phyloP scores from a whole-genome alignment of 169 alveolate species.

The Miamiensis avidus region DNA sequence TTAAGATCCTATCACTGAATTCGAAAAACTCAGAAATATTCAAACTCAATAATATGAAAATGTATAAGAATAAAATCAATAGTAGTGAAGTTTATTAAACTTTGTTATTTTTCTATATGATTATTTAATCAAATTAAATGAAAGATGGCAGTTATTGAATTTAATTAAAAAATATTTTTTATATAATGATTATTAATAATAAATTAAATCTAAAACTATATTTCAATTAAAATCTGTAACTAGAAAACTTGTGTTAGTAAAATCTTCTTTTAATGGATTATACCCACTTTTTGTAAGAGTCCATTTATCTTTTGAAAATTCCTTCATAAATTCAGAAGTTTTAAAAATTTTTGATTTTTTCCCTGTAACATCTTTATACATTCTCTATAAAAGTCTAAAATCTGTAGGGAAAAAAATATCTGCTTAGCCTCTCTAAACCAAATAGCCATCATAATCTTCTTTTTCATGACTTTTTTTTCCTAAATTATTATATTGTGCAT shows the following conservation, averaged over 20 bases:
- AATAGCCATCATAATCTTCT: constrained; percentile 55
- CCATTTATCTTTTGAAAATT: constrained; percentile 62
- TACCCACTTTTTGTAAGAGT: constrained; percentile 63
- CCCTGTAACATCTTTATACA: constrained; percentile 31
- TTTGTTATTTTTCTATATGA: no score
- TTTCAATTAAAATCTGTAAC: constrained; percentile 39
- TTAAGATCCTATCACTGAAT: background rate
- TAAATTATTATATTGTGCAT: no score
- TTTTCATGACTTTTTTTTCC: constrained; percentile 60
- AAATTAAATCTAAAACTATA: background rate
- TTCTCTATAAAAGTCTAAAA: constrained; percentile 43
- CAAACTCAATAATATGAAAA: no score
- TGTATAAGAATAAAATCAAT: no score
- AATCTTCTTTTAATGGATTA: constrained; percentile 76
- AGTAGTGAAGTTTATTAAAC: no score
- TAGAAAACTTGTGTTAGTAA: constrained; percentile 65
- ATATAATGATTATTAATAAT: background rate
- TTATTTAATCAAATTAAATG: background rate
- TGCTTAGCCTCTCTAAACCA: constrained; percentile 66
- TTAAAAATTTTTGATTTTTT: constrained; percentile 44
- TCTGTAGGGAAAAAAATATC: constrained; percentile 77
- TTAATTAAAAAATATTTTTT: no score
- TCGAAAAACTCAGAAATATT: no score
- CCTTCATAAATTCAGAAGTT: constrained; percentile 54
- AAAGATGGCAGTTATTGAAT: background rate